Conservation (phyloP, 1,284 basidiomycete genomes). For the Mycena sp. region DNA sequence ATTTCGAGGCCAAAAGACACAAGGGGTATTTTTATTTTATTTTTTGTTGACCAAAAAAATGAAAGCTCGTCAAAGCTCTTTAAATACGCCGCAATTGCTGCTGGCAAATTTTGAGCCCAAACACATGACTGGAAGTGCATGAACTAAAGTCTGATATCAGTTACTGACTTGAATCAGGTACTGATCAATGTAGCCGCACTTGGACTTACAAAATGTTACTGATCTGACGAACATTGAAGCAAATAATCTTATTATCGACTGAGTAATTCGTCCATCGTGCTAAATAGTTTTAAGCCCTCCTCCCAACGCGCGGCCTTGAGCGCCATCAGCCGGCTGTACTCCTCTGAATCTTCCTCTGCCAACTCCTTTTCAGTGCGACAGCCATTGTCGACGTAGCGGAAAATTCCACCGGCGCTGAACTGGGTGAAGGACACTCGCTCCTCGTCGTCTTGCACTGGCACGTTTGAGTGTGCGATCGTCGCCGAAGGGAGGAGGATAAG, state of each 20-base stretch:
- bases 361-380: neutral
- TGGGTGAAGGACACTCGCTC: no score
- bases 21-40: no score
- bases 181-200: neutral
- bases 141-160: neutral
- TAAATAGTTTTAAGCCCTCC: neutral
- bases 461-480: conserved; percentile 13
- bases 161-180: neutral
- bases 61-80: neutral
- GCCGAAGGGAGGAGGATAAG: conserved; percentile 13
- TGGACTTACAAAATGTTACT: neutral
- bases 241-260: no score
- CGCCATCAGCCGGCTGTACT: no score
- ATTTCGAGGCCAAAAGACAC: no score
- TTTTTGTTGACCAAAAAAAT: no score
- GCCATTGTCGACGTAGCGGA: conserved; percentile 8
- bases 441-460: no score
- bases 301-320: neutral
- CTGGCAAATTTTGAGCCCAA: neutral
- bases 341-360: neutral
- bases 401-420: conserved; percentile 5
- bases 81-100: neutral
- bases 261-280: conserved; percentile 2
- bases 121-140: neutral
- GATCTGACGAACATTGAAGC: neutral